Base-by-base conservation (phyloP, 768 basidiomycete species). In the Lentinula aciculospora region DNA sequence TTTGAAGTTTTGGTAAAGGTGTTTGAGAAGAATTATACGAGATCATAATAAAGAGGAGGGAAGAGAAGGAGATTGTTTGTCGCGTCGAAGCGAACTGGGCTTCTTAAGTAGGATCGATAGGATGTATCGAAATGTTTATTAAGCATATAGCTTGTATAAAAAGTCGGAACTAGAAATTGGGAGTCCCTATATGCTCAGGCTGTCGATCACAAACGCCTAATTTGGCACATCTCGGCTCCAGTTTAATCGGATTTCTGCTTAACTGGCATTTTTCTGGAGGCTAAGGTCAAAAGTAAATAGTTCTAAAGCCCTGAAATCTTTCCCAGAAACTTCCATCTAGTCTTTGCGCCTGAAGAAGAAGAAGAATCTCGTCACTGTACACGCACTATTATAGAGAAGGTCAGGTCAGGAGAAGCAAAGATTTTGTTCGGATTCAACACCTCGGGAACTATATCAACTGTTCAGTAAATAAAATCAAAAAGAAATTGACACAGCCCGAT, bases 1-100 rank as follows among this genome's bases (percentile, higher is more conserved):
- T 65, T 48, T 76, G 76, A 15, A 74, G 25, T 32, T 67, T 74
- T 4, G 76, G 76, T 2, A 77, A 60, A 3, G 75, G 73, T 0
- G 75, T 70, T 19, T 44, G 42, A 7, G 42, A 44, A n/a, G 42
- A 23, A 44, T 44, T 23, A 44, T 19, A 19, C 19, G 21, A 44
- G 42, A 4, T 6, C 42, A 44, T 44, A 23, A 10, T 23, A 21
- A 44, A 12, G 42, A 44, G 42, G 7, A 21, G 40, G 21, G 23
- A 19, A 17, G n/a, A 9, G 42, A 44, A 1, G 42, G 23, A 21
- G 32, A 34, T 9, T 34, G 6, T 34, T 4, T 34, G 4, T 34
- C 13, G 32, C 32, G 32, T 34, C 13, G 32, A 34, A 34, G 32
- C 13, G 3, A 9, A 2, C 32, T 13, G 13, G 13, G 32, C 32